Percentiles rank a stretch among this genome's conserved stretches.
These are phyloP conservation scores for Alliaria petiolata DNA, from an alignment of 345 rosid species.

Conservation along the genomic window DNA sequence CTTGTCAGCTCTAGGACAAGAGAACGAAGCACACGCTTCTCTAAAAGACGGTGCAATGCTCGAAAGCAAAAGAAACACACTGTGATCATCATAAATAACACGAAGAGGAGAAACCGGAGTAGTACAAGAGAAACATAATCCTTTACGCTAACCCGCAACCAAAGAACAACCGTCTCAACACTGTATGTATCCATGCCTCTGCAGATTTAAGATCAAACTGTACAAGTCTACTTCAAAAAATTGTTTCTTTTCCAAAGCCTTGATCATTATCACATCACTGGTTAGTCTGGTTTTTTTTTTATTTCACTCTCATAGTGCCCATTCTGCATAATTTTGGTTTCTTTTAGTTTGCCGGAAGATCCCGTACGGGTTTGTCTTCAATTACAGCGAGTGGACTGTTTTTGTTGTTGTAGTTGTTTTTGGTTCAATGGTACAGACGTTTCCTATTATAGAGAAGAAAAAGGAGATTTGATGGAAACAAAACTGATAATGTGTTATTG, in stretches of 20 bases:
- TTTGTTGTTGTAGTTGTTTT: not conserved
- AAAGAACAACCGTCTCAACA: constrained; percentile 1
- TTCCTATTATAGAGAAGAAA: not conserved
- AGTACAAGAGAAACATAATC: not conserved
- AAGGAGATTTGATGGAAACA: not conserved
- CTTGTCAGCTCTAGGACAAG: constrained; percentile 51
- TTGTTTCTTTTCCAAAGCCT: not conserved
- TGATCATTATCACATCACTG: not conserved
- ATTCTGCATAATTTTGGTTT: not conserved
- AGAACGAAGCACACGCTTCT: constrained; percentile 56
- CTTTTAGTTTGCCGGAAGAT: not conserved
- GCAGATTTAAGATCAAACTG: not conserved
- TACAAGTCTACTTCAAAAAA: not conserved
- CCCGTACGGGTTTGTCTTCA: not conserved
- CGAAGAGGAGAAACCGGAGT: not conserved
- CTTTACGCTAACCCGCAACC: not conserved
- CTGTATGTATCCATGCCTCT: not conserved
- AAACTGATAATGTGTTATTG: not conserved
- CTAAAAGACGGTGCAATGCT: constrained; percentile 66
- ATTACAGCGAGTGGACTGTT: not conserved
- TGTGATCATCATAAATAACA: not conserved
- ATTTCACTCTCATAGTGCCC: too few species aligned
- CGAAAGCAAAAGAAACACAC: constrained; percentile 44
- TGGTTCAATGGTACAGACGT: not conserved
- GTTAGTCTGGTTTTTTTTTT: too few species aligned